These are phyloP conservation scores for Mycena olivaceomarginata DNA, from an alignment of 768 basidiomycete species.

Conservation along the genomic window DNA sequence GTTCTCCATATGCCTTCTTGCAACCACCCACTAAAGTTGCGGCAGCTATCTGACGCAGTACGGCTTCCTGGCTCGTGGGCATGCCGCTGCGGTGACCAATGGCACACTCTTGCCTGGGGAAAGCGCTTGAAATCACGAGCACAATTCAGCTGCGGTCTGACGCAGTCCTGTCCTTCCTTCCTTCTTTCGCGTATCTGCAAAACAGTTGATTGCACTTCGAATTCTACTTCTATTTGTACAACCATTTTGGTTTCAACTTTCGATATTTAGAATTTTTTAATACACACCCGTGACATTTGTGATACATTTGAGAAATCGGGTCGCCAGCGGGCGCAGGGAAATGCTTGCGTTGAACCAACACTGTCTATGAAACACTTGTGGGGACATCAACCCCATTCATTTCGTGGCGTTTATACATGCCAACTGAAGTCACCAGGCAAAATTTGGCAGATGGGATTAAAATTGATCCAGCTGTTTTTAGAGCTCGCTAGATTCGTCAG, in stretches of 20 bases:
- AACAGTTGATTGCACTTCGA: background rate
- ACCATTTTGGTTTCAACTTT: too few species aligned
- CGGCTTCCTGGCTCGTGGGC: slow-evolving; percentile 54
- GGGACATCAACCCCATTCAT: background rate
- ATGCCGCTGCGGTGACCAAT: slow-evolving; percentile 52
- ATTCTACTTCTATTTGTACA: background rate
- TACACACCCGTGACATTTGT: too few species aligned
- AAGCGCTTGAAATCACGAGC: slow-evolving; percentile 2
- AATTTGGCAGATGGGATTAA: background rate
- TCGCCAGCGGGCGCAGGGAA: too few species aligned
- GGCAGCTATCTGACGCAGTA: slow-evolving; percentile 56
- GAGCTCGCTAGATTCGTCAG: background rate
- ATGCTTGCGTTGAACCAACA: too few species aligned
- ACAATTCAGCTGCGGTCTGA: background rate
- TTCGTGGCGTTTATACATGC: background rate
- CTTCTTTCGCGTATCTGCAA: background rate
- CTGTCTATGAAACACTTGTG: too few species aligned
- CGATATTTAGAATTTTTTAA: too few species aligned
- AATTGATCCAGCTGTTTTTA: background rate
- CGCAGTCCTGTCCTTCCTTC: background rate
- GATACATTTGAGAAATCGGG: too few species aligned
- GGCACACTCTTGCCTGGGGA: slow-evolving; percentile 51
- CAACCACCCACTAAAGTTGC: background rate
- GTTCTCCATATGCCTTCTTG: slow-evolving; percentile 37
- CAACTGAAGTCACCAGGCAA: background rate